Evolutionary conservation across 352 stramenopile genomes (phyloP), one percentile per base, ranked within the genome.

Genomic region (Aphanomyces astaci): DNA sequence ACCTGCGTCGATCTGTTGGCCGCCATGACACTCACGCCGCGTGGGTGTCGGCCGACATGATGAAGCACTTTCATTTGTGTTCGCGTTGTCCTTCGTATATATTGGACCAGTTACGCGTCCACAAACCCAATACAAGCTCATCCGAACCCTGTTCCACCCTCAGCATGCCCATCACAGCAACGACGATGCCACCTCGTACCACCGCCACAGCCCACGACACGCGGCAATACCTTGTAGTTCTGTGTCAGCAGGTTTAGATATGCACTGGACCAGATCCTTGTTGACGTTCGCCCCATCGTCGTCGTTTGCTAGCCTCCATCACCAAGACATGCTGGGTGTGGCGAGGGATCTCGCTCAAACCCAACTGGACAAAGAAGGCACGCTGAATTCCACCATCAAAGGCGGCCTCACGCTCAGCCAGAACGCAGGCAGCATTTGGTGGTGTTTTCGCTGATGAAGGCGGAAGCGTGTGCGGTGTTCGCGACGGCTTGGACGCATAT

Each of bases 311-410:
- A n/a, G n/a, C n/a, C n/a, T n/a, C n/a, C n/a, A n/a, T n/a, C n/a
- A n/a, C n/a, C n/a, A n/a, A n/a, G 39, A 55, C 43, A 66, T 66
- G 17, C 19, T 22, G 48, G 24, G 13, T 11, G 43, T 64, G 0
- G 78, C 78, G 2, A 32, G 53, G 0, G 74, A 71, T 3, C 54
- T 94, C 2, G 82, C 78, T 0, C 53, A 31, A 1, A 60, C 71
- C n/a, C 85, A 94, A 66, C 66, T 91, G 13, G 79, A 90, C 31
- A 84, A 92, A 49, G 82, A 94, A 79, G 81, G 80, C 15, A 91
- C 87, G 80, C 73, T 86, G 17, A 89, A 93, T 54, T 90, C 81
- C 51, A 90, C 79, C 4, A 86, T 90, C 71, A 94, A 91, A 52
- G 81, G 82, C 46, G 84, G 82, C 0, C 78, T 94, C 28, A 92